Base-by-base conservation (phyloP, 2,329 filamentous ascomycete genomes). In the Pseudomassariella vexata region DNA sequence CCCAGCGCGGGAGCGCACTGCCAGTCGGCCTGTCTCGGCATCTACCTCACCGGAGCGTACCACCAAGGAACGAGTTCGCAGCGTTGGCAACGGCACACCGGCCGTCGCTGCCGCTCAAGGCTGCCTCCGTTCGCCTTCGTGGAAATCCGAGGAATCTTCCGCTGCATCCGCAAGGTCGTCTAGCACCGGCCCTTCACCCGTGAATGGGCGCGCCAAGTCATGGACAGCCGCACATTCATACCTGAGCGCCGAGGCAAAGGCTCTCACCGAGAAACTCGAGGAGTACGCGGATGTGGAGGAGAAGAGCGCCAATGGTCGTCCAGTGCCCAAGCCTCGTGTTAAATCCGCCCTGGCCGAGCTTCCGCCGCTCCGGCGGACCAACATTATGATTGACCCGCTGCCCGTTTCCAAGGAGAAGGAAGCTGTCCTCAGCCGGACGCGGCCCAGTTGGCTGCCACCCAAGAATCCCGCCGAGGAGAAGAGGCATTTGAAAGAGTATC, bases 401-500 rank as follows among this genome's bases (percentile, higher is more conserved):
- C 85, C 85, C 11, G 78, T 89, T 18, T 90, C 85, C 27, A 88
- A 85, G 55, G 85, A 92, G 59, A 92, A 92, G 55, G 84, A 90
- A 49, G 85, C 85, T 3, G 84, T 89, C 2, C 66, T 92, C 15
- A 87, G 83, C 16, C 72, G 86, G 12, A 92, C 85, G 2, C 71
- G 85, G 22, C 85, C 85, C 1, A 88, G 83, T 2, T 92, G 86
- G 86, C 65, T 92, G 3, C 85, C 86, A 1, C 85, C 85, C 1
- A 92, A 92, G 60, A 80, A 92, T 44, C 89, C 87, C 2, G 84
- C 84, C 33, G 92, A 98, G 57, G 92, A 98, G 62, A 85, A 77
- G 54, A 82, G 81, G 45, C 92, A 98, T 57, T 55, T 98, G 44
- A 88, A 76, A 49, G 79, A 92, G 53, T 92, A 89, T 52, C 81